These are phyloP conservation scores for Heimioporus punctisporus DNA, from an alignment of 1,284 basidiomycete species.

Conservation along the genomic window DNA sequence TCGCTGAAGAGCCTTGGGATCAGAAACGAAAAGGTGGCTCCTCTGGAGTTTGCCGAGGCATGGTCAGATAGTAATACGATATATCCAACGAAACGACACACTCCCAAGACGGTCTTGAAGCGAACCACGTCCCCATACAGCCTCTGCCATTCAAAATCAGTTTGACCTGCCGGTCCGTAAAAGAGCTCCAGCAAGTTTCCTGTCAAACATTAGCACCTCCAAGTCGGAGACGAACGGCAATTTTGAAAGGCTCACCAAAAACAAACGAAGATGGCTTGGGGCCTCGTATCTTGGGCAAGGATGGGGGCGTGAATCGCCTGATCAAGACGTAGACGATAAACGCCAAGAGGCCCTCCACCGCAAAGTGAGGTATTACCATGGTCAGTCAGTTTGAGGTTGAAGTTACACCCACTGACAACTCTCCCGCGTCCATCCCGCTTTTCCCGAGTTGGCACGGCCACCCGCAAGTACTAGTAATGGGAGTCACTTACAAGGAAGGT, in stretches of 20 bases:
- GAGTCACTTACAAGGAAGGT: no score
- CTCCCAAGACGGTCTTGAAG: conserved; percentile 27
- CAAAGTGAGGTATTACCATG: no score
- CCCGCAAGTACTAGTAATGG: no score
- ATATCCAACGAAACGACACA: conserved; percentile 7
- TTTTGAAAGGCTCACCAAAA: conserved; percentile 24
- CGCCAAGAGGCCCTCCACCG: no score
- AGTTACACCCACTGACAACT: no score
- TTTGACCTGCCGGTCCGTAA: conserved; percentile 27
- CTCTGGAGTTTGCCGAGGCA: conserved; percentile 9
- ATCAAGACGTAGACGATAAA: conserved; percentile 18
- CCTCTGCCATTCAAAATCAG: conserved; percentile 35
- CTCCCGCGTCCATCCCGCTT: no score
- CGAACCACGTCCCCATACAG: conserved; percentile 32
- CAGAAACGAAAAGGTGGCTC: background rate
- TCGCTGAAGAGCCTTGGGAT: conserved; percentile 2
- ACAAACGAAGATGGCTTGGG: conserved; percentile 34
- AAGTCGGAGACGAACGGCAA: background rate
- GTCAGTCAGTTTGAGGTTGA: no score
- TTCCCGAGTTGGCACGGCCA: no score
- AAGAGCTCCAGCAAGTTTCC: conserved; percentile 29
- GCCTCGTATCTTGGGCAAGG: conserved; percentile 31
- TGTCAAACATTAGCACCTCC: background rate
- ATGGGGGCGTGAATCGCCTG: conserved; percentile 12
- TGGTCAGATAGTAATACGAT: background rate